Evolutionary conservation across 768 basidiomycete genomes (phyloP).

Genomic region (Pleurotus sapidus): DNA sequence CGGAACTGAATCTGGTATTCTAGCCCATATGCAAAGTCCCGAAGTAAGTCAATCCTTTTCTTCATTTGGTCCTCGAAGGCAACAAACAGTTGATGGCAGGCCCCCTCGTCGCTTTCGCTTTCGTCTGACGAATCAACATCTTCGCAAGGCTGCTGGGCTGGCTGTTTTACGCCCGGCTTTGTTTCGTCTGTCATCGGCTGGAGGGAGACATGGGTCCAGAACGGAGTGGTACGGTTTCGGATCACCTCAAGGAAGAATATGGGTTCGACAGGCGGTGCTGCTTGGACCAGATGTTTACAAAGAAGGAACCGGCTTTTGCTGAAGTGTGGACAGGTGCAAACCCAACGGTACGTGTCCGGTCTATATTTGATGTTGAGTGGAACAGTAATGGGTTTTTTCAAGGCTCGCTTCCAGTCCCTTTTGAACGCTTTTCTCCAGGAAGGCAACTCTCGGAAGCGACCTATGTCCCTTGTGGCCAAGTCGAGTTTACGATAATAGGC

Average conservation of each 20-base stretch:
- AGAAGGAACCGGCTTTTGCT: constrained; percentile 19
- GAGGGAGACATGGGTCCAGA: constrained; percentile 17
- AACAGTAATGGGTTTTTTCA: constrained; percentile 17
- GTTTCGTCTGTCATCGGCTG: constrained; percentile 10
- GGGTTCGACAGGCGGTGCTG: constrained; percentile 15
- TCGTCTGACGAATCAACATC: neutral
- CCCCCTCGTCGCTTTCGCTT: neutral
- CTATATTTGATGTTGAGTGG: constrained; percentile 21
- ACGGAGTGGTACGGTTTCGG: constrained; percentile 16
- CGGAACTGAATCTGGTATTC: constrained; percentile 21
- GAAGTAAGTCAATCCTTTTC: constrained; percentile 14
- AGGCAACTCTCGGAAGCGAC: constrained; percentile 17
- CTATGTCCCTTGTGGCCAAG: constrained; percentile 13
- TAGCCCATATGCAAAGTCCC: constrained; percentile 17
- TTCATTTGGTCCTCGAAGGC: constrained; percentile 18
- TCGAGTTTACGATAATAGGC: constrained; percentile 22
- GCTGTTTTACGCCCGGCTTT: neutral
- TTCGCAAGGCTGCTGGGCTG: neutral
- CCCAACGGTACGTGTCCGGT: constrained; percentile 14
- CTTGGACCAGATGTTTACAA: constrained; percentile 25
- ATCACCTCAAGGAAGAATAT: constrained; percentile 20
- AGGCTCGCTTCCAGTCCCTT: constrained; percentile 14
- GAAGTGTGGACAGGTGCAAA: constrained; percentile 23
- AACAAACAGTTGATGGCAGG: neutral
- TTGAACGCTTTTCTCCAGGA: constrained; percentile 27